These are phyloP conservation scores for Pseudomassariella vexata DNA, from an alignment of 2,329 filamentous ascomycete species.

Conservation along the genomic window DNA sequence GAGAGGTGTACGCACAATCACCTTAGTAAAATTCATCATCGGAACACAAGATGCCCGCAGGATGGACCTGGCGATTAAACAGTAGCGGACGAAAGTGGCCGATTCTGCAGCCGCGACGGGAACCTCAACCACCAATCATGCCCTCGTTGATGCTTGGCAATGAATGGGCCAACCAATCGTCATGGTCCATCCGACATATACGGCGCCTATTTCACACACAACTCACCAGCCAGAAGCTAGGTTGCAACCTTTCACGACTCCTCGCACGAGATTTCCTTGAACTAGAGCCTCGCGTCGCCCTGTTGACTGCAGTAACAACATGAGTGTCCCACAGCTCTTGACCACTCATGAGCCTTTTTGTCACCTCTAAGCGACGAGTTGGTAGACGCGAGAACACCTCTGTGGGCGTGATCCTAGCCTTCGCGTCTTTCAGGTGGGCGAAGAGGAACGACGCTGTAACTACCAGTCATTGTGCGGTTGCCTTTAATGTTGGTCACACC, in stretches of 20 bases:
- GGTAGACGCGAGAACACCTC: constrained; percentile 7
- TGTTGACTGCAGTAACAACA: constrained; percentile 2
- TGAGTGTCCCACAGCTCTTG: constrained; percentile 3
- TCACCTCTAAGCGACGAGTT: constrained; percentile 7
- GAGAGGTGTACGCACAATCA: too few species aligned
- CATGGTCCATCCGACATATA: constrained; percentile 7
- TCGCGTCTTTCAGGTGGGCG: constrained; percentile 1
- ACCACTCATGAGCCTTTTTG: constrained; percentile 17
- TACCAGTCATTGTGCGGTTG: constrained; percentile 1
- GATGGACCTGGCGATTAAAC: too few species aligned
- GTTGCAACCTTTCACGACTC: constrained; percentile 18
- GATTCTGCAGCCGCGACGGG: constrained; percentile 22
- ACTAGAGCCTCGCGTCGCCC: constrained; percentile 10
- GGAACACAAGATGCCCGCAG: too few species aligned
- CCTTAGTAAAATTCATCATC: too few species aligned
- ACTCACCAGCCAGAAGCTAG: constrained; percentile 19
- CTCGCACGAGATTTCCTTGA: constrained; percentile 14
- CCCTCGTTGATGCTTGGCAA: constrained; percentile 14
- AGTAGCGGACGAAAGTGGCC: too few species aligned
- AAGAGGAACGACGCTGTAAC: background rate
- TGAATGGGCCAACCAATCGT: constrained; percentile 15
- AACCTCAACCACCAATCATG: constrained; percentile 20
- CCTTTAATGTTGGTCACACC: background rate
- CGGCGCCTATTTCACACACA: constrained; percentile 25
- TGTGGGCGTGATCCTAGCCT: constrained; percentile 5